Conservation (phyloP, 73 alveolate genomes). For the Uronychia setigera region DNA sequence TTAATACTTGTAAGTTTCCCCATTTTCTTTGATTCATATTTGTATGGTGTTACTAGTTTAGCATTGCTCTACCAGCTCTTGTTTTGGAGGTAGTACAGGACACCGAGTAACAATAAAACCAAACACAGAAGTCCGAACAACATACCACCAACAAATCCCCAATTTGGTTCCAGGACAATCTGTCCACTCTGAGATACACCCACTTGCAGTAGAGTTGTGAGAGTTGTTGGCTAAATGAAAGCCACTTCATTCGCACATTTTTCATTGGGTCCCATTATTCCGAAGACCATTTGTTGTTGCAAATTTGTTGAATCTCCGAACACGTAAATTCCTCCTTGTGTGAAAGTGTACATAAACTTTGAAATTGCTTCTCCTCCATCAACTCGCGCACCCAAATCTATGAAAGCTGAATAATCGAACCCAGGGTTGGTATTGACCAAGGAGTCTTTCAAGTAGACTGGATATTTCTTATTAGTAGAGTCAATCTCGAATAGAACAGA, state of each 20-base stretch:
- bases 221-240: constrained; percentile 47
- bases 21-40: constrained; percentile 7
- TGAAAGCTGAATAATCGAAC: constrained; percentile 68
- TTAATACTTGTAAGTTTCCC: constrained; percentile 22
- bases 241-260: constrained; percentile 44
- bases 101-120: constrained; percentile 11
- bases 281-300: constrained; percentile 28
- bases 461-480: constrained; percentile 40
- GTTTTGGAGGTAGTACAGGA: constrained; percentile 28
- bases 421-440: constrained; percentile 65
- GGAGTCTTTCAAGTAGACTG: constrained; percentile 62
- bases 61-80: constrained; percentile 31
- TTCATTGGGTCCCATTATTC: constrained; percentile 38
- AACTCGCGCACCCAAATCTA: constrained; percentile 26
- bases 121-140: constrained; percentile 44
- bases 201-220: constrained; percentile 22
- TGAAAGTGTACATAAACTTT: constrained; percentile 3
- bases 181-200: constrained; percentile 38
- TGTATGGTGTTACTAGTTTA: constrained; percentile 13
- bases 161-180: constrained; percentile 57
- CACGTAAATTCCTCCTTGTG: constrained; percentile 61
- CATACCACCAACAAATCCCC: constrained; percentile 65
- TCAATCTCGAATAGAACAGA: constrained; percentile 51
- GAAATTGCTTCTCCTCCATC: neutral
- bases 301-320: constrained; percentile 49